Evolutionary conservation across 208 protist species (phyloP), one percentile per base, ranked within the genome.

Genomic region (Dictyostelium gargantuum): DNA sequence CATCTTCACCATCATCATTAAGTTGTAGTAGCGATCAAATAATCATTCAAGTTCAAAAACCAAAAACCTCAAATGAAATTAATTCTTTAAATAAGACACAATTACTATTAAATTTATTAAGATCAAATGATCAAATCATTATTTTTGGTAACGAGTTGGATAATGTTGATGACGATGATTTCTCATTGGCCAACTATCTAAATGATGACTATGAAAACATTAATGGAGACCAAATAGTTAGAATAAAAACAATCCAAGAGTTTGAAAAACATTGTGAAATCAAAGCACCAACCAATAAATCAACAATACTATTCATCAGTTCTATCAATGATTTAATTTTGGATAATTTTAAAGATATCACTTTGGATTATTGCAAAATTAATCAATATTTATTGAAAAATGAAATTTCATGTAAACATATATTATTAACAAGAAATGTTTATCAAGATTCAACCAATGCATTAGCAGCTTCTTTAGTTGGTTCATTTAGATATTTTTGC

Each of bases 341-440:
- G 6, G 35, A 44, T 72, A 84, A 72, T 44, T 84, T 54, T 42
- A 29, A 56, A 26, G 1, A 32, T 3, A 3, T 17, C 8, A 73
- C 66, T 11, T 48, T 63, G 46, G 66, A 76, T 5, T 85, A 75
- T 76, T 13, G 75, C 6, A 85, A 85, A 23, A 19, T 85, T 9
- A 76, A 85, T 46, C 80, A 85, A 75, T 11, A 75, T 17, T n/a
- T 85, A 35, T 61, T 76, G 10, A 76, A 61, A 32, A 58, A 46
- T 13, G 21, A 76, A 35, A 15, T 11, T 2, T 63, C 58, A 2
- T 9, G 26, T 13, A 89, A 89, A n/a, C n/a, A 63, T 21, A 19
- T 89, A 9, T 50, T 63, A 1, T 26, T 61, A 19, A 66, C 58
- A 15, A 35, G 58, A 66, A 17, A n/a, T 66, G 58, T 10, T 29